Evolutionary conservation across 2,329 filamentous ascomycete species (phyloP).

Genomic region (Cryphonectria carpinicola): DNA sequence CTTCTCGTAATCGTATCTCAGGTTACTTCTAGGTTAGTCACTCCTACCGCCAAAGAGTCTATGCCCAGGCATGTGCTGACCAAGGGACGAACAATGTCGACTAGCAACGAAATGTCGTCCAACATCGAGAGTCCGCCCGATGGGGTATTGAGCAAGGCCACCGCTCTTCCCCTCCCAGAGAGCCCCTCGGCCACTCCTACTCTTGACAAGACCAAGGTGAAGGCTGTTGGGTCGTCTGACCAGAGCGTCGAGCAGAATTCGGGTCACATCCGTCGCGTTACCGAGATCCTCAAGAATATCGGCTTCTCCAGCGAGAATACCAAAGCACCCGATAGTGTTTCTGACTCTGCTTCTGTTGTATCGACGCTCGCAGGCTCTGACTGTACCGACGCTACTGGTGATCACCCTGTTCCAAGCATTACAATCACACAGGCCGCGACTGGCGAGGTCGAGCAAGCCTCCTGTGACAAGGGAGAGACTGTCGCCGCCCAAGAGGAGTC

Average conservation of each 20-base stretch:
- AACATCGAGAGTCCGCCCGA: neutral
- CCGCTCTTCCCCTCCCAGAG: conserved; percentile 16
- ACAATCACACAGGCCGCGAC: neutral
- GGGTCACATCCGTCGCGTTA: neutral
- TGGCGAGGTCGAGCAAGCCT: neutral
- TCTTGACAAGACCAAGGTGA: neutral
- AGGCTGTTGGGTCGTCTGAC: neutral
- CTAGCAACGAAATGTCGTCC: neutral
- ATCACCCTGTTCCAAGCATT: neutral
- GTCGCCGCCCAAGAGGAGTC: neutral
- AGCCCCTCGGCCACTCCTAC: neutral
- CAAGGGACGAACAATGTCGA: no score
- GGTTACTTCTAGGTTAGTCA: neutral
- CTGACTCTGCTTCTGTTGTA: neutral
- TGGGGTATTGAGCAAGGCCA: neutral
- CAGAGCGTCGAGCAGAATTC: neutral
- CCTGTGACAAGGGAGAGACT: neutral
- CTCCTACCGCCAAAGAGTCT: neutral
- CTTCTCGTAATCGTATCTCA: neutral
- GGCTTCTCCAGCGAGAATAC: no score
- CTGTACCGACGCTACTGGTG: neutral
- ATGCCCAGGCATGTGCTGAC: neutral
- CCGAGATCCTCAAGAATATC: neutral
- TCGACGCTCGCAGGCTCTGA: neutral
- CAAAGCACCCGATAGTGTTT: neutral